Percentiles rank a stretch among this genome's conserved stretches.
Evolutionary conservation across 305 asterid species (phyloP).

Genomic region (Petunia hybrid): DNA sequence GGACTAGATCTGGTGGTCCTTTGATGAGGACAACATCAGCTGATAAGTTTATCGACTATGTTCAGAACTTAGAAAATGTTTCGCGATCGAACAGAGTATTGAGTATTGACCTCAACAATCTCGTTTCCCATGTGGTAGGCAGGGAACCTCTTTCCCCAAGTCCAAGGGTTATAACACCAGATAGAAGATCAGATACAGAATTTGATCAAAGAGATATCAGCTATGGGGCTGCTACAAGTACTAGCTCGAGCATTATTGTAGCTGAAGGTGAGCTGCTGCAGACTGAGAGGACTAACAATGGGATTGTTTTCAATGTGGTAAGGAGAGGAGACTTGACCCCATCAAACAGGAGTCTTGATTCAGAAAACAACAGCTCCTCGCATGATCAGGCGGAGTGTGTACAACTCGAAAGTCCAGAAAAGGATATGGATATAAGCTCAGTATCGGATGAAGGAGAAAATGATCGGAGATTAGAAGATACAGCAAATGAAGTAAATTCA

Average conservation of each 20-base stretch:
- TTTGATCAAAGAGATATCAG: slow-evolving; percentile 47
- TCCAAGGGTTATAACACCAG: slow-evolving; percentile 48
- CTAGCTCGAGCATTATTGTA: slow-evolving; percentile 53
- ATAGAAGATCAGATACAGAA: slow-evolving; percentile 53
- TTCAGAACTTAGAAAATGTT: slow-evolving; percentile 57
- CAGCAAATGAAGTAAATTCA: slow-evolving; percentile 29
- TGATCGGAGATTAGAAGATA: slow-evolving; percentile 17
- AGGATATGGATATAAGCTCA: slow-evolving; percentile 57
- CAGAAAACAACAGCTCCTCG: slow-evolving; percentile 44
- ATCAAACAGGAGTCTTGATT: slow-evolving; percentile 55
- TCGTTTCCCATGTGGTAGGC: slow-evolving; percentile 23
- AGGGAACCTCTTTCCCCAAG: slow-evolving; percentile 39
- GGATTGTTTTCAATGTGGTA: slow-evolving; percentile 72
- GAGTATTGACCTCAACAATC: slow-evolving; percentile 34
- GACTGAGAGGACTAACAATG: slow-evolving; percentile 61
- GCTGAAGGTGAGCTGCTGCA: slow-evolving; percentile 70
- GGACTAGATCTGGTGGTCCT: slow-evolving; percentile 88
- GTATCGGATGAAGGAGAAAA: slow-evolving; percentile 54
- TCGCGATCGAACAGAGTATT: slow-evolving; percentile 41
- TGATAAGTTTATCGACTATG: slow-evolving; percentile 62
- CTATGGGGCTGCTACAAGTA: slow-evolving; percentile 29
- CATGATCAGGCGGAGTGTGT: slow-evolving; percentile 57
- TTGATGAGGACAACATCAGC: slow-evolving; percentile 85
- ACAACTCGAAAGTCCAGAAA: slow-evolving; percentile 60
- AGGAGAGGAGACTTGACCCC: slow-evolving; percentile 63